Percentiles rank a stretch among this genome's conserved stretches.
phyloP scores from a whole-genome alignment of 192 early-diverging fungal genomes.

The Dimargaris xerosporica region DNA sequence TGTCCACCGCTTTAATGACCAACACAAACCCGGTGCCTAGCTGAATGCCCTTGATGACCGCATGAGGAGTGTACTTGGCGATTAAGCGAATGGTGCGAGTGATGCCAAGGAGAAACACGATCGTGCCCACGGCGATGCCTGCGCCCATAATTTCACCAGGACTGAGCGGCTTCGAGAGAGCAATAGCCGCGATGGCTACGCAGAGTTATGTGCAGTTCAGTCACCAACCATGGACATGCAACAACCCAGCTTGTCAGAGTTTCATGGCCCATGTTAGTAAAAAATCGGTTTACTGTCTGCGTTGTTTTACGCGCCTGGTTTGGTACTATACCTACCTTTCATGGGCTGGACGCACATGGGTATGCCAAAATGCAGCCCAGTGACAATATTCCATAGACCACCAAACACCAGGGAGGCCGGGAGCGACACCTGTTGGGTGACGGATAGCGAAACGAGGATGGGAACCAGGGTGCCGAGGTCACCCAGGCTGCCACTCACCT shows the following conservation, averaged over 20 bases:
- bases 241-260: too few relatives aligned
- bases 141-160: conserved; percentile 53
- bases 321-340: conserved; percentile 41
- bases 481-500: conserved; percentile 50
- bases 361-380: conserved; percentile 58
- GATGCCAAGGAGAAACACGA: conserved; percentile 47
- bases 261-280: too few relatives aligned
- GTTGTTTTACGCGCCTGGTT: too few relatives aligned
- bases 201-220: not conserved
- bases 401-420: conserved; percentile 71
- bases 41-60: conserved; percentile 63
- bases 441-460: conserved; percentile 65
- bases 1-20: conserved; percentile 46
- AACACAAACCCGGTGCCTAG: conserved; percentile 59
- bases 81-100: conserved; percentile 55
- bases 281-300: too few relatives aligned
- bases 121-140: conserved; percentile 46
- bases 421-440: conserved; percentile 56
- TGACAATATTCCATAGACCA: conserved; percentile 75
- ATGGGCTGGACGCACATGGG: conserved; percentile 90
- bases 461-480: conserved; percentile 76
- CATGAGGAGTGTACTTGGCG: conserved; percentile 47
- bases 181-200: conserved; percentile 64
- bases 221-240: too few relatives aligned
- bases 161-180: conserved; percentile 50